phyloP scores from a whole-genome alignment of 2,329 filamentous ascomycete species.

The Pleomassaria siparia region DNA sequence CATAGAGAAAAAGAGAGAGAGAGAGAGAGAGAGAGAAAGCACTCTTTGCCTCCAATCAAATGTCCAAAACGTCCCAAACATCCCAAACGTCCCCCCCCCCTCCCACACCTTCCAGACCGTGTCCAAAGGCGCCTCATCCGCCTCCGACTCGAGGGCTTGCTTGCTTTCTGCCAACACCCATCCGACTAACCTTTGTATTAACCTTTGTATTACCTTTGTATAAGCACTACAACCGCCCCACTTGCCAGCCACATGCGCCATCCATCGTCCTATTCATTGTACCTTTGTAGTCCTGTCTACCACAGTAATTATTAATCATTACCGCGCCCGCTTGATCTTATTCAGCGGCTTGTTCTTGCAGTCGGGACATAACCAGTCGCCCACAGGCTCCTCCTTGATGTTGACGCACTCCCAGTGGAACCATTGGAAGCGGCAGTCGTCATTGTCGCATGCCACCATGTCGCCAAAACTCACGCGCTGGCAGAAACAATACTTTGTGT shows the following conservation, averaged over 20 bases:
- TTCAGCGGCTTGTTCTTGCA: conserved; percentile 41
- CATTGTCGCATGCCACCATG: conserved; percentile 88
- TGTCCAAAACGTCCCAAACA: neutral
- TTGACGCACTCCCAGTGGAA: conserved; percentile 73
- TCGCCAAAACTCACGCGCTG: conserved; percentile 82
- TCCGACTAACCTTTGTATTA: too few relatives aligned
- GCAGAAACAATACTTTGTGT: conserved; percentile 77
- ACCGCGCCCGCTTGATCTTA: conserved; percentile 46
- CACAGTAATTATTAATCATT: too few relatives aligned
- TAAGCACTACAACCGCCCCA: neutral
- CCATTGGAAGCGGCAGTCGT: conserved; percentile 79
- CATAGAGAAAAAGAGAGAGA: too few relatives aligned
- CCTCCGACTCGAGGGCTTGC: neutral
- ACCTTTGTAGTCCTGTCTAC: too few relatives aligned
- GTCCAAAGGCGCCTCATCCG: neutral
- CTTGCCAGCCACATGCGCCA: neutral
- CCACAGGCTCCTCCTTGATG: conserved; percentile 52
- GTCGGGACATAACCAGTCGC: conserved; percentile 54
- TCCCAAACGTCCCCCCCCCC: too few relatives aligned
- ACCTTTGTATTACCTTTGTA: too few relatives aligned
- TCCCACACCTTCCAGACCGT: too few relatives aligned
- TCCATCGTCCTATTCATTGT: too few relatives aligned
- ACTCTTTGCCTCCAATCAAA: neutral
- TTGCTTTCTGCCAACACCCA: too few relatives aligned
- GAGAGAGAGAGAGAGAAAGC: too few relatives aligned